Base-by-base conservation (phyloP, 2,329 filamentous ascomycete species). In the Anthostomella pinea region DNA sequence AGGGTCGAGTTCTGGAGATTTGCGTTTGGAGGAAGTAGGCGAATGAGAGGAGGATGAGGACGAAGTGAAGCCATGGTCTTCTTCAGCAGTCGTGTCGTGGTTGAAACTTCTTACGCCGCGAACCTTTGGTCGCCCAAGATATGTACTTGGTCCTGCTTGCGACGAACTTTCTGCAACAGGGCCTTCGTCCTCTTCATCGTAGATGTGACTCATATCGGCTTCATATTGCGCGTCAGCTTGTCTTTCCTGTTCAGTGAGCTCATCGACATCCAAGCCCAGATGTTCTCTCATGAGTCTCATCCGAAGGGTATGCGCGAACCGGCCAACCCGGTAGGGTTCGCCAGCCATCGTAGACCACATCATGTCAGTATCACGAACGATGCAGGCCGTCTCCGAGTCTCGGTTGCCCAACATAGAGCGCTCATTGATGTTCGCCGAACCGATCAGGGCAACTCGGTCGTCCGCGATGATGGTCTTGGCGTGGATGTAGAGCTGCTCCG, bases 351-450 rank as follows among this genome's bases (percentile, higher is more conserved):
- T 86, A 5, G 90, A 95, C 72, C 81, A 83, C 39, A 96, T 78
- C 79, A 95, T 89, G 59, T 96, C 88, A 2, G 87, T 91, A 59
- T 98, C 93, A 35, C 91, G 81, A 26, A 98, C 86, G 27, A 97
- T 77, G 6, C 90, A 84, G 5, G 91, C 93, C 45, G 87, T 81
- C 64, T 98, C 93, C 0, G 91, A 96, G 62, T 98, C 93, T 54
- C 93, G 80, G 31, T 79, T 84, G 7, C 93, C 93, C 43, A 96
- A 64, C 88, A 97, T 89, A 6, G 91, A 97, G 29, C 93, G 82
- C 63, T 98, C 93, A 54, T 98, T 98, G 70, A 98, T 97, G 59
- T 98, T 98, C 35, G 93, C 93, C 29, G 91, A 97, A 13, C 93
- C 93, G 52, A 98, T 98, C 43, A 98, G 81, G 14, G 85, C 91